Evolutionary conservation across 805 yeast genomes (phyloP).

Genomic region (Metschnikowia borealis): DNA sequence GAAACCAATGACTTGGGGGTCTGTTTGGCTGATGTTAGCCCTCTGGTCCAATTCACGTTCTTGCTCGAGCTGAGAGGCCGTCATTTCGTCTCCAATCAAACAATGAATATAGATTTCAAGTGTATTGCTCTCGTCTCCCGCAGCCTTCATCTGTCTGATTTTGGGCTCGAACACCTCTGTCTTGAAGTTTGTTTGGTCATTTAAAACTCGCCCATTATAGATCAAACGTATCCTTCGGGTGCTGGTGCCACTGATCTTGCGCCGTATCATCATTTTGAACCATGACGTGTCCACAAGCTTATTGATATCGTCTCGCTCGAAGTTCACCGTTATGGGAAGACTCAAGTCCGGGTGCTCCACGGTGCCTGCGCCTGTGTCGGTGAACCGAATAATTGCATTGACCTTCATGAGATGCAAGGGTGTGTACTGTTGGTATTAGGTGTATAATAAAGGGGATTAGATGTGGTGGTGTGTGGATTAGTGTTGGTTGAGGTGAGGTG

Average conservation of each 20-base stretch:
- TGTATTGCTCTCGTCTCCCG: conserved; percentile 9
- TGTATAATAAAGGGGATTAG: too few relatives aligned
- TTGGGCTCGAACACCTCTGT: conserved; percentile 43
- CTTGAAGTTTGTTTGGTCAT: conserved; percentile 51
- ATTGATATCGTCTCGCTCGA: conserved; percentile 29
- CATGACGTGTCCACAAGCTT: conserved; percentile 27
- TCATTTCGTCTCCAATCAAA: conserved; percentile 64
- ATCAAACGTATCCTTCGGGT: conserved; percentile 57
- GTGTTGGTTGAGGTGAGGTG: too few relatives aligned
- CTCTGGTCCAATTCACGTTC: conserved; percentile 56
- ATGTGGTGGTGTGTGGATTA: too few relatives aligned
- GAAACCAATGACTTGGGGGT: conserved; percentile 76
- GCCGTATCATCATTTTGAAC: conserved; percentile 30
- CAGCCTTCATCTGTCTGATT: conserved; percentile 15
- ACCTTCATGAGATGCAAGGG: conserved; percentile 19
- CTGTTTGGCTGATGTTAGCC: conserved; percentile 42
- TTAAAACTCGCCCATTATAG: conserved; percentile 63
- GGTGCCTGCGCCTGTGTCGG: conserved; percentile 21
- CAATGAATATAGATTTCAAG: conserved; percentile 66
- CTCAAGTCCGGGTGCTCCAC: conserved; percentile 24
- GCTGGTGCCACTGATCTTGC: conserved; percentile 14
- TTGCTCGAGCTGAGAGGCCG: conserved; percentile 49
- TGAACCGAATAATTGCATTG: conserved; percentile 28
- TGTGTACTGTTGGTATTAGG: too few relatives aligned
- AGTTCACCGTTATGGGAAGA: conserved; percentile 26